These are phyloP conservation scores for Cytospora leucostoma DNA, from an alignment of 2,329 filamentous ascomycete genomes.

Conservation along the genomic window DNA sequence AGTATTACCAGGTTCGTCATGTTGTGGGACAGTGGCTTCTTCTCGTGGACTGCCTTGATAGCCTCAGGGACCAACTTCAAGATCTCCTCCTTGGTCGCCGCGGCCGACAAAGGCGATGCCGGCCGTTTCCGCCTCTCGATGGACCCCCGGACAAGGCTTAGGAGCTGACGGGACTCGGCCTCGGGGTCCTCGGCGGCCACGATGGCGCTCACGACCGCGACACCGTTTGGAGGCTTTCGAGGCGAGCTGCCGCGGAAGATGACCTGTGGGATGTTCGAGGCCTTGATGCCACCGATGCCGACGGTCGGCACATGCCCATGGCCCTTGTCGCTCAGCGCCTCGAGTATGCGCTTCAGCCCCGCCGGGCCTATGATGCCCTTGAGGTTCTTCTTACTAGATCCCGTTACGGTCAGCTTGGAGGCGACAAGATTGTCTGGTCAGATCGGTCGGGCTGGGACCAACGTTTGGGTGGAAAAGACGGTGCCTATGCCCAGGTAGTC, in stretches of 20 bases:
- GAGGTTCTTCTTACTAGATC: conserved; percentile 75
- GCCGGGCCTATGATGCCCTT: conserved; percentile 77
- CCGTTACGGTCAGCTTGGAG: neutral
- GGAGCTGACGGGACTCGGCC: conserved; percentile 61
- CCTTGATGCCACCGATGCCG: conserved; percentile 87
- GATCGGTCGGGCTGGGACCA: conserved; percentile 35
- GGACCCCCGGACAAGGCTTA: conserved; percentile 52
- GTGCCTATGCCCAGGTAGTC: conserved; percentile 92
- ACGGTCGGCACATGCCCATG: conserved; percentile 61
- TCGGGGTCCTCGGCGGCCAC: conserved; percentile 71
- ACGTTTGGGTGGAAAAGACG: conserved; percentile 82
- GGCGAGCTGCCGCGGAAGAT: conserved; percentile 64
- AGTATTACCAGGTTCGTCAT: conserved; percentile 81
- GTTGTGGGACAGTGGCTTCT: conserved; percentile 81
- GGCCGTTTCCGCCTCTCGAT: conserved; percentile 34
- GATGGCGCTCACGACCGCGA: conserved; percentile 89
- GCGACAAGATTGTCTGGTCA: neutral
- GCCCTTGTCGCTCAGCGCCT: conserved; percentile 54
- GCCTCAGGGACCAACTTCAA: conserved; percentile 43
- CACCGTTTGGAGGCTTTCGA: conserved; percentile 69
- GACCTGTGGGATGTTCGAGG: conserved; percentile 71
- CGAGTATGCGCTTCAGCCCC: conserved; percentile 68
- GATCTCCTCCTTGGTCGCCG: conserved; percentile 26
- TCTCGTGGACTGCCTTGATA: conserved; percentile 61
- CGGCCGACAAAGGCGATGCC: neutral